Percentiles rank a stretch among this genome's conserved stretches.
phyloP scores from a whole-genome alignment of 495 filamentous ascomycete genomes.

The Penicillium turbatum region DNA sequence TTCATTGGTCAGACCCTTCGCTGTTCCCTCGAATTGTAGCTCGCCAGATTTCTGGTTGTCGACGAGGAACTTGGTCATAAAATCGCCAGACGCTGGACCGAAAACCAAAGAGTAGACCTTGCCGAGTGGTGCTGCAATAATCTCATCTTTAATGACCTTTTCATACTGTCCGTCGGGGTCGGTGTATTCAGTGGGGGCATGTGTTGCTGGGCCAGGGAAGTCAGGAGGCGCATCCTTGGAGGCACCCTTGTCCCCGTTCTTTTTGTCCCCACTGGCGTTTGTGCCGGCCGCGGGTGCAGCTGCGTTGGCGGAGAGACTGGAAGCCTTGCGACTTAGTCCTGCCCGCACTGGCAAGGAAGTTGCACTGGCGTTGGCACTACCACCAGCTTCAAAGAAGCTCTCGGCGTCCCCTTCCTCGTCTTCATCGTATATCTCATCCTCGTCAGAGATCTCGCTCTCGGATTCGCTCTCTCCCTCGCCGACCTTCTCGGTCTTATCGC shows the following conservation, averaged over 20 bases:
- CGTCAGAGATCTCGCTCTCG: slow-evolving; percentile 54
- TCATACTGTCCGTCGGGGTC: slow-evolving; percentile 78
- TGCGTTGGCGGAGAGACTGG: slow-evolving; percentile 50
- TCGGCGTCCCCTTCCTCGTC: slow-evolving; percentile 59
- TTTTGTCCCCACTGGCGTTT: slow-evolving; percentile 41
- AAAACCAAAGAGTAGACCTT: slow-evolving; percentile 88
- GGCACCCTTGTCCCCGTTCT: slow-evolving; percentile 49
- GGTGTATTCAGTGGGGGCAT: slow-evolving; percentile 77
- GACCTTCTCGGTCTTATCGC: slow-evolving; percentile 84
- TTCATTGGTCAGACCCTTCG: slow-evolving; percentile 68
- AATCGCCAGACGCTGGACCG: slow-evolving; percentile 69
- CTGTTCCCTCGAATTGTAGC: slow-evolving; percentile 74
- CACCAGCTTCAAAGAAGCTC: slow-evolving; percentile 56
- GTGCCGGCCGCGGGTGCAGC: slow-evolving; percentile 22
- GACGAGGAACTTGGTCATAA: slow-evolving; percentile 78
- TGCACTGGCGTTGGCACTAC: slow-evolving; percentile 60
- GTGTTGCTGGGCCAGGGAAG: slow-evolving; percentile 82
- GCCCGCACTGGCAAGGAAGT: slow-evolving; percentile 46
- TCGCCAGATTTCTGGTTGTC: slow-evolving; percentile 88
- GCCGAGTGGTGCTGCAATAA: slow-evolving; percentile 82
- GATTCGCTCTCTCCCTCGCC: slow-evolving; percentile 52
- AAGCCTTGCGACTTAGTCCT: slow-evolving; percentile 60
- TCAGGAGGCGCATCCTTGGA: slow-evolving; percentile 53
- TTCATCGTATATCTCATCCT: slow-evolving; percentile 74
- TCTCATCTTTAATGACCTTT: slow-evolving; percentile 77